phyloP scores from a whole-genome alignment of 1,284 basidiomycete genomes.

The Taiwanofungus camphoratus region DNA sequence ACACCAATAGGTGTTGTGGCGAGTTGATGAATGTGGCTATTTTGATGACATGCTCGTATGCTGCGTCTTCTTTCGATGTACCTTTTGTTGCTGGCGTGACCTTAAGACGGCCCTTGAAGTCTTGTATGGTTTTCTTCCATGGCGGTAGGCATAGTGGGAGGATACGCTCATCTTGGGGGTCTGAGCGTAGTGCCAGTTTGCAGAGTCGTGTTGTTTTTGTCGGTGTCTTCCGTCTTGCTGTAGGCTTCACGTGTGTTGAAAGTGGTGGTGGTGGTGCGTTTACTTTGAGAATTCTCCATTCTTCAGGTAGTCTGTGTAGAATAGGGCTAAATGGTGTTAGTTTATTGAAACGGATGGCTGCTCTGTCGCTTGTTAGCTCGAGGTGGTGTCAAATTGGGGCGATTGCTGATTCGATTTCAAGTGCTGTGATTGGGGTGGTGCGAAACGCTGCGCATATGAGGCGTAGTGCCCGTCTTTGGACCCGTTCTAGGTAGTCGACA shows the following conservation, averaged over 20 bases:
- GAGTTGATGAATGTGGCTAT: not conserved
- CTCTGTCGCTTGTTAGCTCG: not conserved
- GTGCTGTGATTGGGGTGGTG: not conserved
- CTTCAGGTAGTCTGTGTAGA: not conserved
- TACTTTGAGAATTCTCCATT: not conserved
- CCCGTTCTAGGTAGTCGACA: not conserved
- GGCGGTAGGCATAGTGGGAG: slow-evolving; percentile 2
- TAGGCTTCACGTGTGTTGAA: not conserved
- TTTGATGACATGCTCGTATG: not conserved
- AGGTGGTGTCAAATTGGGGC: slow-evolving; percentile 3
- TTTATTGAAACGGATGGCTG: slow-evolving; percentile 3
- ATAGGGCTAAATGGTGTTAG: slow-evolving; percentile 1
- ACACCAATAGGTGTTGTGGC: not conserved
- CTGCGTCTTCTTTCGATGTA: not conserved
- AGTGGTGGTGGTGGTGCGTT: not conserved
- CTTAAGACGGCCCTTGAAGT: not conserved
- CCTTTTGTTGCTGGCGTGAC: slow-evolving; percentile 2
- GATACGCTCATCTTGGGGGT: not conserved
- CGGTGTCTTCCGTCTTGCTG: not conserved
- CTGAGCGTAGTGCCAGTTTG: not conserved
- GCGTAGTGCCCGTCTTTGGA: not conserved
- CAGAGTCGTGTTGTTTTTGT: not conserved
- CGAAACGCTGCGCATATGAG: slow-evolving; percentile 3
- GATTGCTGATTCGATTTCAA: slow-evolving; percentile 5
- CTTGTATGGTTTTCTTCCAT: not conserved